Conservation (phyloP, 169 alveolate species). For the Cryptosporidium andersoni region DNA sequence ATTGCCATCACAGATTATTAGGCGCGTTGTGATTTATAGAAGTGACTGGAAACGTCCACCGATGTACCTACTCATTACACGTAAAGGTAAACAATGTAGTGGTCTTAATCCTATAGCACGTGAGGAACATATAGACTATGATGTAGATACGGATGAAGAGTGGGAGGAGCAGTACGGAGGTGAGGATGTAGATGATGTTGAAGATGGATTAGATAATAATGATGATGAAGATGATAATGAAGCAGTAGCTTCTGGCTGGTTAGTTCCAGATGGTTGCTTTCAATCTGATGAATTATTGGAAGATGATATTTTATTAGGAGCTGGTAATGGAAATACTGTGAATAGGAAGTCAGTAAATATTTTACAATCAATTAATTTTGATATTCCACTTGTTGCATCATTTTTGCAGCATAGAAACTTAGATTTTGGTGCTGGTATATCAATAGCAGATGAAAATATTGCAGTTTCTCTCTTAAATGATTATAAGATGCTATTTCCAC, state of each 20-base stretch:
- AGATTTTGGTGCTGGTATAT: constrained; percentile 61
- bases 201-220: constrained; percentile 16
- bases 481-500: constrained; percentile 17
- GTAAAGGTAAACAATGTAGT: constrained; percentile 29
- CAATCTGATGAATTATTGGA: constrained; percentile 58
- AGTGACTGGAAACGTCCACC: constrained; percentile 71
- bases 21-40: constrained; percentile 50
- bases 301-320: constrained; percentile 3
- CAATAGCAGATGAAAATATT: constrained; percentile 20
- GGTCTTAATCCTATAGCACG: constrained; percentile 44
- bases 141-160: constrained; percentile 65
- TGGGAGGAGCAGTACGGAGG: constrained; percentile 72
- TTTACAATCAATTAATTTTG: constrained; percentile 15
- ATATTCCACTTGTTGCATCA: constrained; percentile 39
- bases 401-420: constrained; percentile 32
- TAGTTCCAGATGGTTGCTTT: constrained; percentile 64
- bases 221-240: constrained; percentile 69
- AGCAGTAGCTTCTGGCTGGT: constrained; percentile 69
- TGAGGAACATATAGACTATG: constrained; percentile 56
- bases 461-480: constrained; percentile 7
- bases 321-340: background rate
- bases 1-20: background rate
- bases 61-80: constrained; percentile 43
- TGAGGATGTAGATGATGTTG: constrained; percentile 60
- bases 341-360: constrained; percentile 4